A percentile compares a stretch with the other conserved stretches of the same genome.
phyloP scores from a whole-genome alignment of 139 green algal genomes.

The Tetradesmus obliquus region DNA sequence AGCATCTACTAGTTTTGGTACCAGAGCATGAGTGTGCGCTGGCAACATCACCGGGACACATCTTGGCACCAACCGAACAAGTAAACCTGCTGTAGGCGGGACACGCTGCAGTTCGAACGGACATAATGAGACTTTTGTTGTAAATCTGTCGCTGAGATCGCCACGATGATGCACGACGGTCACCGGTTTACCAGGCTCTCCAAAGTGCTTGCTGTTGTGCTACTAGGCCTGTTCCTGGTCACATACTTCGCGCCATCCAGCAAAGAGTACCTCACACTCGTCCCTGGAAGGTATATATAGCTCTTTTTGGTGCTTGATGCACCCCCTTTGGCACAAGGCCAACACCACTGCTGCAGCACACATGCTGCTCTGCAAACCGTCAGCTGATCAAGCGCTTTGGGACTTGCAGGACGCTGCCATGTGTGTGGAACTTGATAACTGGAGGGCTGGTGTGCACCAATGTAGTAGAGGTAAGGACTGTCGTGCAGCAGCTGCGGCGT shows the following conservation, averaged over 20 bases:
- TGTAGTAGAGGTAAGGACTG: conserved; percentile 55
- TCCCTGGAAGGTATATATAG: conserved; percentile 60
- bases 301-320: neutral
- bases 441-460: conserved; percentile 61
- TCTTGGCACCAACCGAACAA: neutral
- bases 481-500: neutral
- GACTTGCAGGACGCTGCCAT: conserved; percentile 59
- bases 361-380: neutral
- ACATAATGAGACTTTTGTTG: neutral
- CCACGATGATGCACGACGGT: neutral
- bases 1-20: no score
- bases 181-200: conserved; percentile 53
- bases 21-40: neutral
- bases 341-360: neutral
- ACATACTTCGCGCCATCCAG: conserved; percentile 49
- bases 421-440: conserved; percentile 71
- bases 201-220: conserved; percentile 56
- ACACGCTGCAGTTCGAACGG: neutral
- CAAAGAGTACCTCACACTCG: conserved; percentile 59
- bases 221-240: conserved; percentile 51
- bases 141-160: neutral
- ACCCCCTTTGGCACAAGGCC: neutral
- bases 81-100: neutral
- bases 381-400: neutral
- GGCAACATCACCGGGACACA: neutral